Evolutionary conservation across 73 alveolate species (phyloP).

Genomic region (Paramecium sexaurelia): DNA sequence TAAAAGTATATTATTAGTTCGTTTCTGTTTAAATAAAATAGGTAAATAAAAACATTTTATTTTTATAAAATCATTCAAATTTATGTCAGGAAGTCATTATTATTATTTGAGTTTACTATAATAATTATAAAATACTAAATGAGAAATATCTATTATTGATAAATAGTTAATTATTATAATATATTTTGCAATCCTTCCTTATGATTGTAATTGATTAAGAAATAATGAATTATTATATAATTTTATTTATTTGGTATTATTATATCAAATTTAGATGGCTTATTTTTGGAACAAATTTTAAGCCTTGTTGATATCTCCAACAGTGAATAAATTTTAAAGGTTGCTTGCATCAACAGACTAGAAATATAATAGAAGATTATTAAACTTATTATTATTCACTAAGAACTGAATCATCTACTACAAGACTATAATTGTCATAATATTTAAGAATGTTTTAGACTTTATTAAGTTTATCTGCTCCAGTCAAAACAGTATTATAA

Average conservation of each 20-base stretch:
- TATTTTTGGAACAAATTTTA: conserved; percentile 15
- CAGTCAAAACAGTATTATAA: conserved; percentile 24
- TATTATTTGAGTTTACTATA: too few relatives aligned
- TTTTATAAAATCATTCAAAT: too few relatives aligned
- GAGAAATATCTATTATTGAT: too few relatives aligned
- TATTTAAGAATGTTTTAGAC: background rate
- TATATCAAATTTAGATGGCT: conserved; percentile 52
- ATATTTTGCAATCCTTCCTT: too few relatives aligned
- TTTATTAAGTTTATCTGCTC: background rate
- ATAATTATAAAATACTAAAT: too few relatives aligned
- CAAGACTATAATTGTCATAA: conserved; percentile 11
- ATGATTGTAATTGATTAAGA: background rate
- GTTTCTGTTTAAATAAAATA: too few relatives aligned
- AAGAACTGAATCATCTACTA: conserved; percentile 8
- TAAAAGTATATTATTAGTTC: too few relatives aligned
- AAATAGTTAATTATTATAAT: too few relatives aligned
- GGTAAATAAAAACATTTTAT: too few relatives aligned
- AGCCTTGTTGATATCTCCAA: conserved; percentile 4
- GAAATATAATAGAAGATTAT: background rate
- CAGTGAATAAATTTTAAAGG: background rate
- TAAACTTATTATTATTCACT: background rate
- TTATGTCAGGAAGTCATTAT: too few relatives aligned
- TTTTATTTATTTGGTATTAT: conserved; percentile 8
- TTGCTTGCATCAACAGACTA: background rate
- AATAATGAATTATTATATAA: background rate